phyloP scores from a whole-genome alignment of 2,329 filamentous ascomycete species.

The Botrytis tulipae region DNA sequence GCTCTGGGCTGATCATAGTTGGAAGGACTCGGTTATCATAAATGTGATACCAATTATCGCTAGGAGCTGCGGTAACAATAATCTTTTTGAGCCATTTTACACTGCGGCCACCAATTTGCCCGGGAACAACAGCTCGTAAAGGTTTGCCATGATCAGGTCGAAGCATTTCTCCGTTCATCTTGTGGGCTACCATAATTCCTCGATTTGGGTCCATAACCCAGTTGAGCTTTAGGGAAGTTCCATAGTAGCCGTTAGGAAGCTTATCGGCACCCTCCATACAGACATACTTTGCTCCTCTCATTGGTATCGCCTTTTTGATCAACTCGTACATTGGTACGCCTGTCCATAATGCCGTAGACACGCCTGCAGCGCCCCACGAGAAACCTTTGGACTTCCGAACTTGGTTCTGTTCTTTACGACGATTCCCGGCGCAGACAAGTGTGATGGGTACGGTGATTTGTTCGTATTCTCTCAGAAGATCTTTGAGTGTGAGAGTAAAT shows the following conservation, averaged over 20 bases:
- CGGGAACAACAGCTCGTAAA: slow-evolving; percentile 78
- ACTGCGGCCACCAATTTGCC: slow-evolving; percentile 86
- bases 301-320: slow-evolving; percentile 64
- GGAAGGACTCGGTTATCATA: slow-evolving; percentile 90
- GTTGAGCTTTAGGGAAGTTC: slow-evolving; percentile 81
- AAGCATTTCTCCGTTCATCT: slow-evolving; percentile 84
- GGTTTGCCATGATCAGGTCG: slow-evolving; percentile 84
- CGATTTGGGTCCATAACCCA: slow-evolving; percentile 83
- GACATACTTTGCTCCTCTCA: slow-evolving; percentile 71
- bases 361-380: slow-evolving; percentile 84
- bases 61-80: slow-evolving; percentile 73
- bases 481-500: slow-evolving; percentile 66
- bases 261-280: slow-evolving; percentile 91
- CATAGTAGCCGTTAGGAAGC: slow-evolving; percentile 84
- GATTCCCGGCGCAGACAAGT: slow-evolving; percentile 87
- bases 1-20: slow-evolving; percentile 80
- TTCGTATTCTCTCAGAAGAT: slow-evolving; percentile 72
- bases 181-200: slow-evolving; percentile 83
- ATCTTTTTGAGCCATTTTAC: slow-evolving; percentile 90
- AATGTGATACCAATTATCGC: slow-evolving; percentile 93
- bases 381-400: slow-evolving; percentile 91
- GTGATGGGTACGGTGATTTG: slow-evolving; percentile 85
- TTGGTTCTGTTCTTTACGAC: slow-evolving; percentile 88
- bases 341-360: slow-evolving; percentile 87
- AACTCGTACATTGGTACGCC: slow-evolving; percentile 74